Conservation (phyloP, 2,329 filamentous ascomycete genomes). For the Zasmidium cellare region DNA sequence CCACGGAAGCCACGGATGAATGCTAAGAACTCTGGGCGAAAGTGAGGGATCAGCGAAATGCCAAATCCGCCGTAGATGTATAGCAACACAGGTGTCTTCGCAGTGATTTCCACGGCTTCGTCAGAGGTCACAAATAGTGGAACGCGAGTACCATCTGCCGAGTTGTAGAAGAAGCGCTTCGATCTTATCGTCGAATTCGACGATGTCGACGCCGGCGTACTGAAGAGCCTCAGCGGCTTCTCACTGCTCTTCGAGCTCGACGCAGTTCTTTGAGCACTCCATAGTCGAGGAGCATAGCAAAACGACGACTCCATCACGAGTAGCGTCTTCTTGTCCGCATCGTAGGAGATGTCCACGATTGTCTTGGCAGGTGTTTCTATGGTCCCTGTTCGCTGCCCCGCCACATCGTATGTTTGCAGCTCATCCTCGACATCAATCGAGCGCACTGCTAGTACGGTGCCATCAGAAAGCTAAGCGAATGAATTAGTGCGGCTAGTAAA, state of each 20-base stretch:
- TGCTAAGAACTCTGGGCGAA: not conserved
- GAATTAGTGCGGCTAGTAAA: no score
- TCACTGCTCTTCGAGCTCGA: not conserved
- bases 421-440: not conserved
- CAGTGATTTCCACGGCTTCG: not conserved
- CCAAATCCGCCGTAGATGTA: not conserved
- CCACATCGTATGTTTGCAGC: not conserved
- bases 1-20: not conserved
- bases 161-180: not conserved
- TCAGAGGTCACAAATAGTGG: not conserved
- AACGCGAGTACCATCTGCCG: not conserved
- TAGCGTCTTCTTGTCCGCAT: not conserved
- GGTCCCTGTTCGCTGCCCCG: not conserved
- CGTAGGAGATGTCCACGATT: not conserved
- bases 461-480: not conserved
- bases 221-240: not conserved
- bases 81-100: not conserved
- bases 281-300: not conserved
- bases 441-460: not conserved
- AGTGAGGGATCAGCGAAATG: not conserved
- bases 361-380: not conserved
- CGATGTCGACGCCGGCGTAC: not conserved
- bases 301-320: not conserved
- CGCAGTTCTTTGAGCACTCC: not conserved
- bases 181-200: not conserved